Evolutionary conservation across 768 basidiomycete genomes (phyloP).

Genomic region (Amanita rubescens): DNA sequence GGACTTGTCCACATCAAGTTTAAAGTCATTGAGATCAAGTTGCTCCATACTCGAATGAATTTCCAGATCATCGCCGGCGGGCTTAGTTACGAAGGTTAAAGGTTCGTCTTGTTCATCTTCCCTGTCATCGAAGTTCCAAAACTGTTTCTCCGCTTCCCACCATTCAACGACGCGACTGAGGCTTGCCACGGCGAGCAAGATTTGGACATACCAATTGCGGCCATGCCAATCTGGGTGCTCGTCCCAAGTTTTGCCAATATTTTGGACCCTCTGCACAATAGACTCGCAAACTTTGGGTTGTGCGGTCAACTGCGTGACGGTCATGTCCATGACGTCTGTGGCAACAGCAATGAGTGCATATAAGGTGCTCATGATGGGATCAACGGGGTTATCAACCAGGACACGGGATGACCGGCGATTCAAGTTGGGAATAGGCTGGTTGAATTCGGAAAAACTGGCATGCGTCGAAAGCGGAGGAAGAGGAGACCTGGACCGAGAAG

Average conservation of each 20-base stretch:
- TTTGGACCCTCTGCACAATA: conserved; percentile 85
- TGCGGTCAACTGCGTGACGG: conserved; percentile 76
- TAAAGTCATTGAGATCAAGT: conserved; percentile 36
- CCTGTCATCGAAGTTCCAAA: conserved; percentile 97
- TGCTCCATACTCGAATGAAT: conserved; percentile 28
- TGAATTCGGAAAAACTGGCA: conserved; percentile 56
- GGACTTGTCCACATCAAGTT: conserved; percentile 43
- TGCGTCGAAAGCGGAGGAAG: conserved; percentile 66
- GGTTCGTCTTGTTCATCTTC: conserved; percentile 89
- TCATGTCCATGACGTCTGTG: conserved; percentile 89
- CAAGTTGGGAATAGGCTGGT: conserved; percentile 29
- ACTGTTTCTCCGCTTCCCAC: conserved; percentile 99
- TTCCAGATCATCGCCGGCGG: conserved; percentile 51
- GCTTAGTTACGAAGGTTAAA: conserved; percentile 88
- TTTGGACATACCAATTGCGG: conserved; percentile 96
- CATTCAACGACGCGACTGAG: conserved; percentile 96
- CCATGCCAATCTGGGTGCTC: conserved; percentile 98
- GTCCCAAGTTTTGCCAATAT: conserved; percentile 93
- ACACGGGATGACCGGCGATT: conserved; percentile 79
- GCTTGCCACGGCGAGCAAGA: conserved; percentile 91
- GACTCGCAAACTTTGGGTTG: conserved; percentile 80
- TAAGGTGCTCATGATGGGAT: conserved; percentile 83
- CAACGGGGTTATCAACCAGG: conserved; percentile 76
- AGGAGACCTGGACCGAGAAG: conserved; percentile 91
- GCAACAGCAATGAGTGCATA: conserved; percentile 92